Evolutionary conservation across 2,329 filamentous ascomycete species (phyloP).

Genomic region (Tolypocladium ophioglossoides): DNA sequence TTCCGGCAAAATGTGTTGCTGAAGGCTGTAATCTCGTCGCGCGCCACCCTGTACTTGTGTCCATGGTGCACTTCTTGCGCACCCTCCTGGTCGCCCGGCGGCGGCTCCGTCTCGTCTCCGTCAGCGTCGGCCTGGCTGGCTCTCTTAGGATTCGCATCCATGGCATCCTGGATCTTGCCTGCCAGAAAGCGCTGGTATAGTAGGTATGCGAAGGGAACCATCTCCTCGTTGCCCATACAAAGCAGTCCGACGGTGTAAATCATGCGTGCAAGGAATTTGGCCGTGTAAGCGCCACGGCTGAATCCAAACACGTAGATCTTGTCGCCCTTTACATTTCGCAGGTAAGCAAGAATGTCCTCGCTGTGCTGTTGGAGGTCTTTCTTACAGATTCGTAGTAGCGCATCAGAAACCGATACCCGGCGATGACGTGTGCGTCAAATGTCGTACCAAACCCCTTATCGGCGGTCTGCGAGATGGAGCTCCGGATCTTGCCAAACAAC

Average conservation of each 20-base stretch:
- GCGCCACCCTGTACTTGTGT: constrained; percentile 4
- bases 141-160: constrained; percentile 6
- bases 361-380: not conserved
- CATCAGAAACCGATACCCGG: constrained; percentile 44
- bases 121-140: not conserved
- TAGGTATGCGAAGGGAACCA: constrained; percentile 38
- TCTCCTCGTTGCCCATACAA: constrained; percentile 40
- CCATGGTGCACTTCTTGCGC: not conserved
- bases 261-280: constrained; percentile 42
- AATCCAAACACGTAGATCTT: constrained; percentile 46
- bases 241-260: constrained; percentile 36
- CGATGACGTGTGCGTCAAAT: constrained; percentile 40
- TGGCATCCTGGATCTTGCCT: constrained; percentile 25
- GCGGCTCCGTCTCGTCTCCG: not conserved
- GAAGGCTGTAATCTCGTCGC: constrained; percentile 32
- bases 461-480: constrained; percentile 26
- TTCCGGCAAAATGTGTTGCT: constrained; percentile 36
- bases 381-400: constrained; percentile 35
- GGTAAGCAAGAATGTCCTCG: not conserved
- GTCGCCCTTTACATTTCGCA: constrained; percentile 24
- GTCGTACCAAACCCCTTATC: constrained; percentile 34
- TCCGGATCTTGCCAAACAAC: constrained; percentile 20
- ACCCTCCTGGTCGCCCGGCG: too few relatives aligned
- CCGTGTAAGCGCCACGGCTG: constrained; percentile 40
- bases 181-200: constrained; percentile 30